Evolutionary conservation across 2,329 filamentous ascomycete genomes (phyloP).

Genomic region (Tolypocladium endophyticum): DNA sequence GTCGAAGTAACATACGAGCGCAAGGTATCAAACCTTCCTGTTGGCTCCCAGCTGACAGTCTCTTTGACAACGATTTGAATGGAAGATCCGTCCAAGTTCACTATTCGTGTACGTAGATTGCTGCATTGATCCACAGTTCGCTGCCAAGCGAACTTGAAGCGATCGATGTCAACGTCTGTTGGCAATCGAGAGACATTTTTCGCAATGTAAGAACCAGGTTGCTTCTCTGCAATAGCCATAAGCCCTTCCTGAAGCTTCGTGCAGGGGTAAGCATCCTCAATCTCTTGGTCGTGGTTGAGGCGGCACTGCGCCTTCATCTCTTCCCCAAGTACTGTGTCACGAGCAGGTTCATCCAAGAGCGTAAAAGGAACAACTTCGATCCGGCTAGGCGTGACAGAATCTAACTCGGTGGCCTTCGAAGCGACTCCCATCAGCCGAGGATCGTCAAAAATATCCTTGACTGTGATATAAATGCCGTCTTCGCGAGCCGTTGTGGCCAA

Average conservation of each 20-base stretch:
- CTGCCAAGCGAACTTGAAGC: conserved; percentile 18
- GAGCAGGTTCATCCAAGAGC: not conserved
- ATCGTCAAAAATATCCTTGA: conserved; percentile 6
- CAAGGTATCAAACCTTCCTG: not conserved
- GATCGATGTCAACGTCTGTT: conserved; percentile 8
- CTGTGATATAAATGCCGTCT: conserved; percentile 8
- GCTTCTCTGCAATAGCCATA: conserved; percentile 20
- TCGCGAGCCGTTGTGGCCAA: conserved; percentile 1
- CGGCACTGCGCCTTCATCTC: not conserved
- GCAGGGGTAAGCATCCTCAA: conserved; percentile 25
- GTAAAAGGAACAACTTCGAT: not conserved
- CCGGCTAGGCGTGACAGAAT: not conserved
- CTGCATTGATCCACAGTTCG: not conserved
- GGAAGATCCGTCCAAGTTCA: too few species aligned
- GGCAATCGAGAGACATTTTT: conserved; percentile 13
- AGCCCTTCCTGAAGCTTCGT: conserved; percentile 27
- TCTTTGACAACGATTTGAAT: not conserved
- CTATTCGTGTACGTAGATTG: conserved; percentile 8
- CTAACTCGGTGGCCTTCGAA: too few species aligned
- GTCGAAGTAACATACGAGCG: not conserved
- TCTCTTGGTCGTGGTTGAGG: not conserved
- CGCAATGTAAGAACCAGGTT: conserved; percentile 22
- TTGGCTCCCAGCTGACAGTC: too few species aligned
- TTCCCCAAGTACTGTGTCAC: not conserved
- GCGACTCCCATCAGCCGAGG: not conserved